Base-by-base conservation (phyloP, 495 filamentous ascomycete genomes). In the Letharia lupina region DNA sequence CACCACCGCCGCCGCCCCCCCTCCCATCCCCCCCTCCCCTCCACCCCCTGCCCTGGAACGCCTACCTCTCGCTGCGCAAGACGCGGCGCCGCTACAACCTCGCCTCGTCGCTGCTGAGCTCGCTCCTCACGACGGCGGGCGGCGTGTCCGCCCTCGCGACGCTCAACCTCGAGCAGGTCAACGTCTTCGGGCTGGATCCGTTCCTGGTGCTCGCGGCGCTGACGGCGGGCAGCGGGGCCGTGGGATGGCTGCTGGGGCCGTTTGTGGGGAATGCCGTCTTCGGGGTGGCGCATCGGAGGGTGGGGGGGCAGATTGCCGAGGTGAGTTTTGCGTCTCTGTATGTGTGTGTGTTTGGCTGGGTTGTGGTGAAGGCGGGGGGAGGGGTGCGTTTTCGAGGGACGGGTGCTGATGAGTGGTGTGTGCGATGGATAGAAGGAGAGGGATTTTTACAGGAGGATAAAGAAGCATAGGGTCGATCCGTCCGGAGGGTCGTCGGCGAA, bases 401-500 rank as follows among this genome's bases (percentile, higher is more conserved):
- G 58, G 41, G 41, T 11, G 65, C 63, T 62, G 52, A 65, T 45
- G 18, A 3, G 59, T 69, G 13, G 68, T 69, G 52, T 69, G 3
- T 28, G 16, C 23, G 23, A 69, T 39, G 13, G 13, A 68, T 70
- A 91, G 88, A 96, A 96, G 82, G 94, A 98, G 78, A 88, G 86
- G 69, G 88, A 91, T 72, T 96, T 98, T 81, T 95, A 91, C 75
- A 81, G 84, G 62, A 82, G 93, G 62, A 91, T 98, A 74, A 91
- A 90, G 76, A 88, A 86, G 76, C 88, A 91, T 75, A 86, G 94
- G 18, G 94, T 95, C 66, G 95, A 98, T 75, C 94, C 94, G 5
- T 83, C 84, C 0, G 80, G 81, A 20, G 86, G 86, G 68, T 86
- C 83, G 9, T 80, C 85, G 65, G 76, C 83, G 56, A 91, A 91